Base-by-base conservation (phyloP, 768 basidiomycete genomes). In the Galerina marginata region DNA sequence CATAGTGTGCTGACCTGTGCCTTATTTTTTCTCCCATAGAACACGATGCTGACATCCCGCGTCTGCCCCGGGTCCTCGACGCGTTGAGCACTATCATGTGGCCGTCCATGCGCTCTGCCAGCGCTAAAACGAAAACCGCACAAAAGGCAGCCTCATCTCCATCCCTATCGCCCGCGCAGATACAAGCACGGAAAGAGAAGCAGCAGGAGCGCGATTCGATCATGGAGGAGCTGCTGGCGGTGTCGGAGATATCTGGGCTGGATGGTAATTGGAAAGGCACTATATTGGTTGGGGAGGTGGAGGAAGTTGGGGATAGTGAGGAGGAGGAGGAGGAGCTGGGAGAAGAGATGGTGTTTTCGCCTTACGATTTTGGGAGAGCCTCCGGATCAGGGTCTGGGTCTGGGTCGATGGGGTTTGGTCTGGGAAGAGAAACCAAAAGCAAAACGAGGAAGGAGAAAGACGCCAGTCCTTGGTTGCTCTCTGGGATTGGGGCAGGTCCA, bases 71-170 rank as follows among this genome's bases (percentile, higher is more conserved):
- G 25, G 86, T 93, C 7, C 65, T 91, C 16, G 91, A 93, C 68
- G 90, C 92, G 10, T 76, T 95, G 45, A 89, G 91, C 71, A 93
- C 93, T 0, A 86, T 95, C 66, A 92, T 94, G 88, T 95, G 92
- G 92, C 89, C 92, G 4, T 89, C 89, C 0, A 88, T 95, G 84
- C 74, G 83, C 49, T 76, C 82, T 23, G 40, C 61, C 20, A 26
- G 26, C 9, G 9, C 15, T 11, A 6, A 37, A 29, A 12, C 6
- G 2, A 42, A 56, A 45, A 9, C 1, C 48, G 39, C 11, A 23
- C 16, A n/a, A 16, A 63, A 52, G 10, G 37, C 7, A 60, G 37
- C 56, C 43, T 56, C 50, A 25, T 4, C 58, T 11, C 43, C 47
- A 6, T 3, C 52, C 6, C 48, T 12, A 16, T 52, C 54, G 0